A percentile compares a stretch with the other conserved stretches of the same genome.
Evolutionary conservation across 257 asterid species (phyloP).

Genomic region (Salvia miltiorrhiza): DNA sequence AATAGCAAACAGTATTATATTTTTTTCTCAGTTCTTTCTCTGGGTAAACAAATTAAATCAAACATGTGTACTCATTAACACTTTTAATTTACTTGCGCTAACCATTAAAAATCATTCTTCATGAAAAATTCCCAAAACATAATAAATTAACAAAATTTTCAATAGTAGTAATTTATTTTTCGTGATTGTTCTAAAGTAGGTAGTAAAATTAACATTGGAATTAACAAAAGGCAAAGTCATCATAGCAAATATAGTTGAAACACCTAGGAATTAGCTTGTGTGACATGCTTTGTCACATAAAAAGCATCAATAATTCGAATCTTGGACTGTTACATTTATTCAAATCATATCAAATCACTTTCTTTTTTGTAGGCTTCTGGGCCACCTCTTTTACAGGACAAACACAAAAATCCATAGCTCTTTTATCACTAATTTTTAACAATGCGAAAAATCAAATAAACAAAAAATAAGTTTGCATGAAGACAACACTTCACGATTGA

Average conservation of each 20-base stretch:
- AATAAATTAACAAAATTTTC: too few relatives aligned
- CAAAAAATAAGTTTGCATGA: slow-evolving; percentile 28
- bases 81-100: too few relatives aligned
- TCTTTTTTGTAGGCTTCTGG: slow-evolving; percentile 22
- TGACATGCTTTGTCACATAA: slow-evolving; percentile 23
- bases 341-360: slow-evolving; percentile 45
- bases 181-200: neutral
- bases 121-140: neutral
- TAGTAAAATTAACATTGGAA: slow-evolving; percentile 23
- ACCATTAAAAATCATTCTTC: neutral
- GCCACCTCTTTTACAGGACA: slow-evolving; percentile 45
- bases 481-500: slow-evolving; percentile 36
- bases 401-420: slow-evolving; percentile 44
- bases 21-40: too few relatives aligned
- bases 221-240: slow-evolving; percentile 27
- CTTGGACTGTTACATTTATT: slow-evolving; percentile 15
- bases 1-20: too few relatives aligned
- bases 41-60: too few relatives aligned
- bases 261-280: slow-evolving; percentile 12
- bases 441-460: neutral
- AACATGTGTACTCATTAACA: too few relatives aligned
- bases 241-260: slow-evolving; percentile 5
- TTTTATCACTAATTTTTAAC: slow-evolving; percentile 14
- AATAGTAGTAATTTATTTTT: neutral
- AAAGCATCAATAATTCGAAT: slow-evolving; percentile 39